Percentiles rank a stretch among this genome's conserved stretches.
Conservation (phyloP, 2,329 filamentous ascomycete species). For the Aureobasidium sp. region DNA sequence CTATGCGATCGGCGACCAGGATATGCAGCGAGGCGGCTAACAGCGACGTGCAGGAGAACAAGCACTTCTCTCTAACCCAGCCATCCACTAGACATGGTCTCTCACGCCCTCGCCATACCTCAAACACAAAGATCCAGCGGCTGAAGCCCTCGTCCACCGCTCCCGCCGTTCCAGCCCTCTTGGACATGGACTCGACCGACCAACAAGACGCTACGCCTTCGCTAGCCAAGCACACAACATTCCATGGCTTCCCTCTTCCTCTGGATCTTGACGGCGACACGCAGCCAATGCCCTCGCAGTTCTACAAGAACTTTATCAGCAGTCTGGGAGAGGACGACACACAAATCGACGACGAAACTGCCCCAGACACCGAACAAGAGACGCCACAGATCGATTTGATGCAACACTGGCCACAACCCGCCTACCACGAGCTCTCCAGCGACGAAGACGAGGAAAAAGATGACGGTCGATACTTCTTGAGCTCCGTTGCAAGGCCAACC, state of each 20-base stretch:
- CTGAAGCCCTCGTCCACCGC: constrained; percentile 15
- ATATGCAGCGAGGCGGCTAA: constrained; percentile 1
- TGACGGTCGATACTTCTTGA: constrained; percentile 15
- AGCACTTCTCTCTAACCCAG: neutral
- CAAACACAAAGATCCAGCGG: constrained; percentile 13
- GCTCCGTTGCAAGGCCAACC: constrained; percentile 23
- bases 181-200: constrained; percentile 10
- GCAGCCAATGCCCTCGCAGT: constrained; percentile 41
- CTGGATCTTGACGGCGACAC: constrained; percentile 35
- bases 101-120: neutral
- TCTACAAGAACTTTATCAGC: constrained; percentile 37
- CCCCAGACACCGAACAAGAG: constrained; percentile 22
- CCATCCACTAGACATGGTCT: neutral
- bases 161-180: constrained; percentile 12
- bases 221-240: constrained; percentile 27
- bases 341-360: neutral
- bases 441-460: constrained; percentile 18
- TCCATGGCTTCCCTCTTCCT: constrained; percentile 29
- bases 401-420: constrained; percentile 21
- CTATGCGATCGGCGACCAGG: constrained; percentile 10
- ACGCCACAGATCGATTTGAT: constrained; percentile 29
- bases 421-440: constrained; percentile 23
- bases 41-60: constrained; percentile 7
- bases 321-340: constrained; percentile 25
- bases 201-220: constrained; percentile 2